Evolutionary conservation across 1,139 yeast species (phyloP).

Genomic region (Scheffersomyces quercinus): DNA sequence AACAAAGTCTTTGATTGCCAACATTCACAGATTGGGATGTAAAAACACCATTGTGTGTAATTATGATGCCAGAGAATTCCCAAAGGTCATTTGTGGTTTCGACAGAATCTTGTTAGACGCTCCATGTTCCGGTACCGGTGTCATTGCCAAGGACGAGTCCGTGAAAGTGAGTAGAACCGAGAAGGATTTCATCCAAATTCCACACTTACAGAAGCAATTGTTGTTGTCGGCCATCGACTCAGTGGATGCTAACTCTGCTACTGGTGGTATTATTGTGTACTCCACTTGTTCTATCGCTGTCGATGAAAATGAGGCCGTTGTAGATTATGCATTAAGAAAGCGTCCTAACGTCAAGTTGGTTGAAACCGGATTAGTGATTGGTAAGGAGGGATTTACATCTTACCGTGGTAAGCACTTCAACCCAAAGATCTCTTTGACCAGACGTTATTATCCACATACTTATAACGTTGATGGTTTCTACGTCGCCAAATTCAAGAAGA

Average conservation of each 20-base stretch:
- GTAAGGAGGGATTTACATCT: conserved; percentile 93
- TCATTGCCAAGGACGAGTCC: conserved; percentile 94
- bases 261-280: conserved; percentile 94
- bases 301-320: conserved; percentile 97
- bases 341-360: conserved; percentile 96
- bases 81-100: conserved; percentile 97
- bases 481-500: conserved; percentile 94
- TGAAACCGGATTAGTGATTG: conserved; percentile 90
- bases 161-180: conserved; percentile 94
- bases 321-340: conserved; percentile 94
- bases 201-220: conserved; percentile 93
- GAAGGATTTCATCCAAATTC: conserved; percentile 94
- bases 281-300: conserved; percentile 98
- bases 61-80: conserved; percentile 98
- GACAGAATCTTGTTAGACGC: conserved; percentile 95
- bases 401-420: conserved; percentile 92
- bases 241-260: conserved; percentile 85
- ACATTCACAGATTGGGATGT: conserved; percentile 95
- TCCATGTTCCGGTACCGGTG: conserved; percentile 99
- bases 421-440: conserved; percentile 72
- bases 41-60: conserved; percentile 95
- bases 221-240: conserved; percentile 95
- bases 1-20: conserved; percentile 94
- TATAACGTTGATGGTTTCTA: conserved; percentile 98
- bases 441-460: conserved; percentile 97